Evolutionary conservation across 2,329 filamentous ascomycete genomes (phyloP), one percentile per base, ranked within the genome.

Genomic region (Epichloe amarillans): DNA sequence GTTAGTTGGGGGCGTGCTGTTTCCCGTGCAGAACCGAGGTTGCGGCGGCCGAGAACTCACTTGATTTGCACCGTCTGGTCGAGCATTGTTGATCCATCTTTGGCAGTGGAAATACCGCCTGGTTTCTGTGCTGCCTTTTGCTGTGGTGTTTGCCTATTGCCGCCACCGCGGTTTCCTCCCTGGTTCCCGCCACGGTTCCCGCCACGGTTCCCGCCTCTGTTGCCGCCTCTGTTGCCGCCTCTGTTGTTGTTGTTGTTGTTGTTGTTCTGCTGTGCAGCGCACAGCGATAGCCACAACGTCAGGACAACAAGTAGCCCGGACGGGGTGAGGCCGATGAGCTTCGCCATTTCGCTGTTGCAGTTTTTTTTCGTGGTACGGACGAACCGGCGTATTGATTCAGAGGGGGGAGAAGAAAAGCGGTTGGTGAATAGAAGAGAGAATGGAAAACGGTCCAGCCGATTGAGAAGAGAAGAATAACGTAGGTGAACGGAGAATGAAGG

Each of bases 11-110:
- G 11, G 26, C 26, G 26, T 30, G 26, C 26, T 30, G 7, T 2
- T 19, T 4, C 11, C 8, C 26, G 26, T 10, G 26, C 26, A 30
- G 26, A 10, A 8, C 26, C 26, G 26, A 30, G 8, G 26, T 30
- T 4, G 26, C 4, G 26, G 26, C 26, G 26, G 26, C 26, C 26
- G 26, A 30, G 14, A 23, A 21, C 65, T 56, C 68, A 76, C 71
- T 79, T 79, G 53, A 80, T 72, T 10, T 65, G 69, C 4, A 72
- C 74, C 2, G 72, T 79, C 50, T 69, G 72, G 57, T 81, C 76
- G 23, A 81, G 59, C 38, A 79, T 79, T 39, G 64, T 75, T 3
- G 72, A 75, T 4, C 76, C 76, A 61, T 80, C 76, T 0, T 72
- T 72, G 2, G 76, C 75, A 23, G 56, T 53, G 5, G 69, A 67